Percentiles rank a stretch among this genome's conserved stretches.
Evolutionary conservation across 331 rosid species (phyloP).

Genomic region (Arachis monticola): DNA sequence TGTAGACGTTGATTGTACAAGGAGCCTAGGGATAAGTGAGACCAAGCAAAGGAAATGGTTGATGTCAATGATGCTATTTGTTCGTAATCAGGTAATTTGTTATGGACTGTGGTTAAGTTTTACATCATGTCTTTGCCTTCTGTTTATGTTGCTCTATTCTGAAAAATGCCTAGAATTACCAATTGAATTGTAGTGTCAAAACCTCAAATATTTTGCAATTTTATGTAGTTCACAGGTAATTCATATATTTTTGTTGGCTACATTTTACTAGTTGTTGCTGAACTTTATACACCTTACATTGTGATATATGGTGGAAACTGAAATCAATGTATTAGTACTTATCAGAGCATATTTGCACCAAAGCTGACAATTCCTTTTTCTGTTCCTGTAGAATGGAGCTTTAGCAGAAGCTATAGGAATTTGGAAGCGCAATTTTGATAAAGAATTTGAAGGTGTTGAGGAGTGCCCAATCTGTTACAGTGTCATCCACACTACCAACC

Average conservation of each 20-base stretch:
- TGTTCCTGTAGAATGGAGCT: constrained; percentile 88
- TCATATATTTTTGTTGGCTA: constrained; percentile 11
- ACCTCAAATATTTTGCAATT: neutral
- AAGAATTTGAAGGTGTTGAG: constrained; percentile 98
- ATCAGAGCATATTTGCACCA: neutral
- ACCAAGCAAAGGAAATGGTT: constrained; percentile 94
- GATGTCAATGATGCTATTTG: constrained; percentile 93
- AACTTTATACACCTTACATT: constrained; percentile 1
- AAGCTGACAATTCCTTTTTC: constrained; percentile 31
- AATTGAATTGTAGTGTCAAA: neutral
- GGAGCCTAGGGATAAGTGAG: constrained; percentile 93
- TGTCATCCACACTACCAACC: constrained; percentile 91
- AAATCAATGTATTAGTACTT: constrained; percentile 21
- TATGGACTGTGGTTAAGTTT: constrained; percentile 18
- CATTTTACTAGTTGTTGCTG: constrained; percentile 4
- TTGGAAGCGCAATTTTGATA: constrained; percentile 96
- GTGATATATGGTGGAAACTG: constrained; percentile 15
- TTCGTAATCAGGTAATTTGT: constrained; percentile 86
- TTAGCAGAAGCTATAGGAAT: constrained; percentile 90
- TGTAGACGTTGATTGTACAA: constrained; percentile 90
- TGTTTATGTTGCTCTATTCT: constrained; percentile 24
- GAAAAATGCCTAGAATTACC: constrained; percentile 22
- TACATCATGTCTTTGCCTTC: constrained; percentile 20
- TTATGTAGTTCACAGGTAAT: neutral
- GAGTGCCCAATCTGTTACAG: constrained; percentile 99